Percentiles rank a stretch among this genome's conserved stretches.
Conservation (phyloP, 805 yeast genomes). For the Candida ficus region DNA sequence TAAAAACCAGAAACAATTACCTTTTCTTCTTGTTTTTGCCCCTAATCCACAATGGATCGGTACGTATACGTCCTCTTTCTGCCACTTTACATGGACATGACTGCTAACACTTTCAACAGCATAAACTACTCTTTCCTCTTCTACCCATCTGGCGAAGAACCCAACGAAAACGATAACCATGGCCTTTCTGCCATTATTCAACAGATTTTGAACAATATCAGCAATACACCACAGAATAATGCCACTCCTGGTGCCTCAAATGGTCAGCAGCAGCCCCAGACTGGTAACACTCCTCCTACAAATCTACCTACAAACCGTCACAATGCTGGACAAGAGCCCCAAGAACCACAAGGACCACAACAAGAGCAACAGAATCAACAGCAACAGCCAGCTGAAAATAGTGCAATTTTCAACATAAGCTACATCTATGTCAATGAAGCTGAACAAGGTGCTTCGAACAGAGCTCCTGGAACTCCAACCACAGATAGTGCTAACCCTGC, state of each 20-base stretch:
- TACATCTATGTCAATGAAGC: neutral
- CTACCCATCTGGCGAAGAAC: constrained; percentile 18
- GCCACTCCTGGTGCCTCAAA: neutral
- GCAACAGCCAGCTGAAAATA: neutral
- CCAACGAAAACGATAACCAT: constrained; percentile 1
- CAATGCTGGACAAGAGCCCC: too few relatives aligned
- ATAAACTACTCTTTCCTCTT: constrained; percentile 14
- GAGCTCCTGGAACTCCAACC: too few relatives aligned
- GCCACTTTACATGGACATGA: neutral
- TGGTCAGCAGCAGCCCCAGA: neutral
- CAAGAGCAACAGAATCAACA: neutral
- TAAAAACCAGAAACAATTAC: too few relatives aligned
- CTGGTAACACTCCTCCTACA: neutral
- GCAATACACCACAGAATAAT: neutral
- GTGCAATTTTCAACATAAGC: neutral
- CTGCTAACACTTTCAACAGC: neutral
- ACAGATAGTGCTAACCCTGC: neutral
- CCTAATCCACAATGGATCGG: constrained; percentile 1
- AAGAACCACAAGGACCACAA: neutral
- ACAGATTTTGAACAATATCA: neutral
- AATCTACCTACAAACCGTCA: too few relatives aligned
- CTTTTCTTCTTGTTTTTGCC: too few relatives aligned
- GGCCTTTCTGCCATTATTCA: neutral
- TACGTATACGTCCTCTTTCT: neutral
- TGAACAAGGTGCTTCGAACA: neutral